Evolutionary conservation across 345 rosid genomes (phyloP).

Genomic region (Aegle marmelos): DNA sequence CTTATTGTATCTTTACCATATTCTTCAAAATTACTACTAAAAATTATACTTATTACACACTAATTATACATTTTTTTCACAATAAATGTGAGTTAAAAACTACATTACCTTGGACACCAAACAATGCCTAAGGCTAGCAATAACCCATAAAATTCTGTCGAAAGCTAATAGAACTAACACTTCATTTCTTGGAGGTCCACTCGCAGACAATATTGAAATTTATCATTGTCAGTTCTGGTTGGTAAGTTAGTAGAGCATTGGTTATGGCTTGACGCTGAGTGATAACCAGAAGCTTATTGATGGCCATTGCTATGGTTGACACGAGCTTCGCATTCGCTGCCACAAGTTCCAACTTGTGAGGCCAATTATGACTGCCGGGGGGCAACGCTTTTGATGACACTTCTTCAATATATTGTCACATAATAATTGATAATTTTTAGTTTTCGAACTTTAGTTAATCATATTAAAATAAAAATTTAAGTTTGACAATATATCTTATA

Average conservation of each 20-base stretch:
- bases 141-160: too few species aligned
- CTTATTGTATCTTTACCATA: rapidly evolving
- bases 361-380: neutral
- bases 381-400: neutral
- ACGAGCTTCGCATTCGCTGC: neutral
- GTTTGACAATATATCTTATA: too few species aligned
- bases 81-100: too few species aligned
- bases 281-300: neutral
- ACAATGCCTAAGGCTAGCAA: too few species aligned
- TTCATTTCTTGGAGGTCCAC: neutral
- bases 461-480: too few species aligned
- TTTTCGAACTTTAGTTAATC: too few species aligned
- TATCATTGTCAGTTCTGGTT: neutral
- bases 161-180: too few species aligned
- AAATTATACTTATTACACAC: too few species aligned
- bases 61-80: too few species aligned
- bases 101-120: too few species aligned
- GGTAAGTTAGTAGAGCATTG: neutral
- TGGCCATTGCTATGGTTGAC: neutral
- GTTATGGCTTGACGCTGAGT: neutral
- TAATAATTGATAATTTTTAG: too few species aligned
- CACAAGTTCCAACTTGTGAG: neutral
- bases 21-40: too few species aligned
- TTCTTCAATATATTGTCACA: neutral
- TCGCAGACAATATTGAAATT: neutral